phyloP scores from a whole-genome alignment of 2,329 filamentous ascomycete species.

The Bisporella sp. region DNA sequence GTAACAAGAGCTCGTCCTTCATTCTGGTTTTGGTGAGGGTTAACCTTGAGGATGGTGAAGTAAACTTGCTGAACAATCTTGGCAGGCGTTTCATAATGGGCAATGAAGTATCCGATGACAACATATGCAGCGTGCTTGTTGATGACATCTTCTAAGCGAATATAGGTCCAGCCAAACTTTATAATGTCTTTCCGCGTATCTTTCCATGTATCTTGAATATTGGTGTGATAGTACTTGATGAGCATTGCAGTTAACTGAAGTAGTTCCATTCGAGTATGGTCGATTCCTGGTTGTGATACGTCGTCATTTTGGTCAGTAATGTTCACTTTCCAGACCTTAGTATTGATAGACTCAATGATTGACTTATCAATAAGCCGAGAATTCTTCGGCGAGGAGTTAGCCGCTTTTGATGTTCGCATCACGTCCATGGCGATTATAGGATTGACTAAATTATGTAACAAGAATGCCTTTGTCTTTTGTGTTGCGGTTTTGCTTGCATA shows the following conservation, averaged over 20 bases:
- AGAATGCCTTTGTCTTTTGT: slow-evolving; percentile 88
- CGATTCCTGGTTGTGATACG: slow-evolving; percentile 74
- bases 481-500: slow-evolving; percentile 73
- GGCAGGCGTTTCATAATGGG: slow-evolving; percentile 88
- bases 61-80: slow-evolving; percentile 98
- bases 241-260: slow-evolving; percentile 91
- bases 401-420: slow-evolving; percentile 67
- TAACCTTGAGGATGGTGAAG: slow-evolving; percentile 75
- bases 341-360: slow-evolving; percentile 84
- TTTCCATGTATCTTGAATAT: slow-evolving; percentile 73
- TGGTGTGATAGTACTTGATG: slow-evolving; percentile 86
- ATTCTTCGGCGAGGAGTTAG: slow-evolving; percentile 43
- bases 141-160: slow-evolving; percentile 95
- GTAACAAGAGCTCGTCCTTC: slow-evolving; percentile 89
- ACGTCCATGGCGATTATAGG: slow-evolving; percentile 96
- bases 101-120: slow-evolving; percentile 95
- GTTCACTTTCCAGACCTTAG: slow-evolving; percentile 89
- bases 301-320: slow-evolving; percentile 78
- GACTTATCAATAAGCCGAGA: slow-evolving; percentile 76
- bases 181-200: slow-evolving; percentile 81
- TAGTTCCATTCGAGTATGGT: slow-evolving; percentile 93
- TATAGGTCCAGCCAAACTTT: slow-evolving; percentile 98
- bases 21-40: slow-evolving; percentile 61
- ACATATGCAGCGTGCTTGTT: slow-evolving; percentile 99
- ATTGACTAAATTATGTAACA: slow-evolving; percentile 88